phyloP scores from a whole-genome alignment of 345 rosid species.

The Hypericum perforatum region DNA sequence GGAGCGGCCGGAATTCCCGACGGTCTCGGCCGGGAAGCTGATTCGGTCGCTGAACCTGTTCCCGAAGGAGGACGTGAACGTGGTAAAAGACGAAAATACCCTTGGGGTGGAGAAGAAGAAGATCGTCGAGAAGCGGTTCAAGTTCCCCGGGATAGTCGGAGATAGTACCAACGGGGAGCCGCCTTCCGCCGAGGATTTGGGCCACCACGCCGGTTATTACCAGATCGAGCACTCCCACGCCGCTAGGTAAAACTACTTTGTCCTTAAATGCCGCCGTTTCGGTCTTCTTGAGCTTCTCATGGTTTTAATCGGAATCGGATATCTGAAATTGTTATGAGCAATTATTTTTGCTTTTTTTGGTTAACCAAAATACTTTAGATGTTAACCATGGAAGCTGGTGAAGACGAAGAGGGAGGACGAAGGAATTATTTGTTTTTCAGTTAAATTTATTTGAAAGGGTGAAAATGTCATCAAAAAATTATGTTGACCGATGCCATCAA shows the following conservation, averaged over 20 bases:
- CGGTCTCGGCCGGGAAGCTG: slow-evolving; percentile 60
- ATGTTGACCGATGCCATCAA: too few relatives aligned
- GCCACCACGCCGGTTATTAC: slow-evolving; percentile 96
- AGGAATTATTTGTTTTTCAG: too few relatives aligned
- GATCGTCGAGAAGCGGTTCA: slow-evolving; percentile 59
- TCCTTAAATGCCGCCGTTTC: neutral
- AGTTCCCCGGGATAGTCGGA: slow-evolving; percentile 45
- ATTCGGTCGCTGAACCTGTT: slow-evolving; percentile 78
- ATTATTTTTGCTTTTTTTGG: too few relatives aligned
- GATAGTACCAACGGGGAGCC: slow-evolving; percentile 12
- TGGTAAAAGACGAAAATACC: slow-evolving; percentile 21
- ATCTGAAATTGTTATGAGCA: too few relatives aligned
- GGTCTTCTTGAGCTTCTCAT: neutral
- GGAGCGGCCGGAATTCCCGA: slow-evolving; percentile 43
- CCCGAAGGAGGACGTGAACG: slow-evolving; percentile 59
- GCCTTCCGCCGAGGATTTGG: slow-evolving; percentile 50
- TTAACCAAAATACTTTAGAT: too few relatives aligned
- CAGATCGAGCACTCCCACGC: slow-evolving; percentile 63
- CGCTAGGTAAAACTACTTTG: slow-evolving; percentile 41
- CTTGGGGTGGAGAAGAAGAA: slow-evolving; percentile 8
- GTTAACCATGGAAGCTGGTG: too few relatives aligned
- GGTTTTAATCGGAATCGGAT: too few relatives aligned
- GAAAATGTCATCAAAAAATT: too few relatives aligned
- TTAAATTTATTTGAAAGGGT: too few relatives aligned
- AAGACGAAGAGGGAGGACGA: too few relatives aligned